phyloP scores from a whole-genome alignment of 1,284 basidiomycete genomes.

The Irpex sp. region DNA sequence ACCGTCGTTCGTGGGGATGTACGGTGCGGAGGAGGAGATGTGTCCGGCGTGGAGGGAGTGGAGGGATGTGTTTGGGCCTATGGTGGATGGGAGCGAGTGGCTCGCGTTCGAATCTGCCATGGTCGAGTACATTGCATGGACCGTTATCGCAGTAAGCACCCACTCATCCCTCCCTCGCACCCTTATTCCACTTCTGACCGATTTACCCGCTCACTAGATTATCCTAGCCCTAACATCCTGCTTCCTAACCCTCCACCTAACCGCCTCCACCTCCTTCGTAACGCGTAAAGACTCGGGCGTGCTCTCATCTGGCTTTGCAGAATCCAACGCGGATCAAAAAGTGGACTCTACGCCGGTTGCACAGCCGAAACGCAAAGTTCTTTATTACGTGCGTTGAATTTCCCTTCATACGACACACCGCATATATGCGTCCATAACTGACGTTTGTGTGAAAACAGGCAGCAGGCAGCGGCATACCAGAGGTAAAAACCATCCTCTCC shows the following conservation, averaged over 20 bases:
- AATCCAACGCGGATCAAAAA: conserved; percentile 24
- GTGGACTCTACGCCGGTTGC: conserved; percentile 18
- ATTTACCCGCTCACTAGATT: too few species aligned
- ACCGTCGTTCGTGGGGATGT: conserved; percentile 14
- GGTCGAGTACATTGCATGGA: conserved; percentile 73
- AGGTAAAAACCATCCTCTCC: conserved; percentile 95
- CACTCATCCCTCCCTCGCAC: conserved; percentile 4
- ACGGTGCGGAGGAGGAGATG: conserved; percentile 29
- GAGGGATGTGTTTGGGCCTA: conserved; percentile 46
- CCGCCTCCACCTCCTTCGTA: conserved; percentile 84
- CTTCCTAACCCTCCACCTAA: conserved; percentile 82
- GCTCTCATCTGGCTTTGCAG: conserved; percentile 48
- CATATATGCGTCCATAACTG: neutral
- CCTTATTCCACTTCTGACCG: conserved; percentile 2
- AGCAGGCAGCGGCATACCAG: conserved; percentile 94
- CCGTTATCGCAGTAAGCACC: conserved; percentile 68
- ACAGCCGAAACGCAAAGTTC: conserved; percentile 56
- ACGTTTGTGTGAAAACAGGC: conserved; percentile 45
- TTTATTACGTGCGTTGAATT: conserved; percentile 71
- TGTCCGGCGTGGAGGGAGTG: conserved; percentile 79
- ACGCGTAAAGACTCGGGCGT: conserved; percentile 85
- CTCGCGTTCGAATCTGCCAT: conserved; percentile 34
- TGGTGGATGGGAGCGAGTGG: conserved; percentile 20
- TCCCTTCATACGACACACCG: neutral
- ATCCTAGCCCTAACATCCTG: conserved; percentile 75